A percentile compares a stretch with the other conserved stretches of the same genome.
Evolutionary conservation across 2,329 filamentous ascomycete species (phyloP).

Genomic region (Lasiodiplodia sp.): DNA sequence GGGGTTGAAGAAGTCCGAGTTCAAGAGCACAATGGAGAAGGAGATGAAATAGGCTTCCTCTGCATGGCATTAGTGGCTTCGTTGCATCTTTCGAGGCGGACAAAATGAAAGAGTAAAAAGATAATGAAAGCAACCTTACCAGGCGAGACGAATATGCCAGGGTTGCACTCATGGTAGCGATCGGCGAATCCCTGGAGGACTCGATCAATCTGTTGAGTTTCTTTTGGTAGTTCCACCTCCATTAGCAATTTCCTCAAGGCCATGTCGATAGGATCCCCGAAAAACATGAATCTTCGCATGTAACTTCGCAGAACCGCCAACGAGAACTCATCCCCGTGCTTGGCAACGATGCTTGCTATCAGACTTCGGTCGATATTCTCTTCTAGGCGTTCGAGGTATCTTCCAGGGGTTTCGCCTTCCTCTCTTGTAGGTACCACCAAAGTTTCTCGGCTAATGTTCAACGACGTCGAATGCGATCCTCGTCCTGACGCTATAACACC

Average conservation of each 20-base stretch:
- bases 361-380: slow-evolving; percentile 79
- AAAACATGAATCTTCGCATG: slow-evolving; percentile 94
- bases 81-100: too few species aligned
- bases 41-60: slow-evolving; percentile 99
- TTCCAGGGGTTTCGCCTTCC: slow-evolving; percentile 88
- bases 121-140: slow-evolving; percentile 47
- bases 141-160: slow-evolving; percentile 86
- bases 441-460: slow-evolving; percentile 77
- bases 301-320: slow-evolving; percentile 87
- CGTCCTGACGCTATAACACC: slow-evolving; percentile 69
- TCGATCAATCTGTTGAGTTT: slow-evolving; percentile 97
- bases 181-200: slow-evolving; percentile 95
- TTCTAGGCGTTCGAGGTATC: slow-evolving; percentile 85
- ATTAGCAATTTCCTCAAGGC: slow-evolving; percentile 93
- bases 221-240: slow-evolving; percentile 94
- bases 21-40: slow-evolving; percentile 93
- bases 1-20: slow-evolving; percentile 99
- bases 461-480: slow-evolving; percentile 81
- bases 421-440: slow-evolving; percentile 76
- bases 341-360: slow-evolving; percentile 85
- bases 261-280: slow-evolving; percentile 98
- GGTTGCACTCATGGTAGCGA: slow-evolving; percentile 97
- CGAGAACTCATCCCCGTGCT: slow-evolving; percentile 84
- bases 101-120: not conserved
- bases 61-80: slow-evolving; percentile 36